phyloP scores from a whole-genome alignment of 2,329 filamentous ascomycete species.

The Xylaria sp. region DNA sequence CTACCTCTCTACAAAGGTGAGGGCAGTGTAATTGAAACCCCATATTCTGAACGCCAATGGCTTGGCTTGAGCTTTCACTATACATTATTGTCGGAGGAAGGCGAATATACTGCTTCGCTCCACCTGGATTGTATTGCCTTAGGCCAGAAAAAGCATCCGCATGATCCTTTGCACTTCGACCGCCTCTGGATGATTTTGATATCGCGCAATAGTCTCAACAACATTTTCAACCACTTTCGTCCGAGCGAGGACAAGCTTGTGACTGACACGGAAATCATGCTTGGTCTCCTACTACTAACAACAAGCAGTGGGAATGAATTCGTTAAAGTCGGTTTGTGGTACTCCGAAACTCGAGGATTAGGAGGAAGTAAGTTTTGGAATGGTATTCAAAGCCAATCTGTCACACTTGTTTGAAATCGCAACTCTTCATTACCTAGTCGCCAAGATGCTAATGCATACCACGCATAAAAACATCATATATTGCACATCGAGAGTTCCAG shows the following conservation, averaged over 20 bases:
- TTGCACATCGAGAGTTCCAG: too few relatives aligned
- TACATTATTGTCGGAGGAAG: background rate
- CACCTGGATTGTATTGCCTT: background rate
- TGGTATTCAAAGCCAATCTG: background rate
- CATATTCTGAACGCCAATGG: background rate
- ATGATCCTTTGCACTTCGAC: background rate
- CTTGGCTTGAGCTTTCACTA: background rate
- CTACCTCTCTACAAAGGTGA: background rate
- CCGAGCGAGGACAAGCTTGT: background rate
- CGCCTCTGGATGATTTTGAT: background rate
- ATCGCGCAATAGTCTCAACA: background rate
- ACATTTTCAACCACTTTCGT: background rate
- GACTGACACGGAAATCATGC: background rate
- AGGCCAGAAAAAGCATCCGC: background rate
- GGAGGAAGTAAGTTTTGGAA: background rate
- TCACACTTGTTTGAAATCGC: background rate
- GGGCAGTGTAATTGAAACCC: background rate
- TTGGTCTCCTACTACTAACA: background rate
- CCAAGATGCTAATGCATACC: too few relatives aligned
- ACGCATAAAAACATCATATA: too few relatives aligned
- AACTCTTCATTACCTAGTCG: too few relatives aligned
- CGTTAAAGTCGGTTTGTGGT: background rate
- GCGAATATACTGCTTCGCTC: background rate
- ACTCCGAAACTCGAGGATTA: background rate
- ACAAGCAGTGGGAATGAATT: background rate